These are phyloP conservation scores for Tuber magnatum DNA, from an alignment of 495 filamentous ascomycete species.

Conservation along the genomic window DNA sequence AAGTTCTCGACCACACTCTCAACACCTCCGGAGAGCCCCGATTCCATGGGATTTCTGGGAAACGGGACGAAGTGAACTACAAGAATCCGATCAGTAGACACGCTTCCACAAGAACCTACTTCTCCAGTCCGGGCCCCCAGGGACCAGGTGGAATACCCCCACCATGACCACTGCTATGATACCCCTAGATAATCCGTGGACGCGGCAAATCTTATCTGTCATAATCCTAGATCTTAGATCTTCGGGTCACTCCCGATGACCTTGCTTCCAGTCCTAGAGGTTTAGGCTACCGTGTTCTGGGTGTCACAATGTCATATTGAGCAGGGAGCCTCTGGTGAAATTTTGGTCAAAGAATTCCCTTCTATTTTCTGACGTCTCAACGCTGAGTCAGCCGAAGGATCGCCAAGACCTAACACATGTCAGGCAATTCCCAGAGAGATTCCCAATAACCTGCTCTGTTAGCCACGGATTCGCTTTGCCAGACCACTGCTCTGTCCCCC, in stretches of 20 bases:
- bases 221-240: not conserved
- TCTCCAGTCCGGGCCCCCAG: conserved; percentile 30
- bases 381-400: not conserved
- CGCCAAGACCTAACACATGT: conserved; percentile 2
- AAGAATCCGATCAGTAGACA: not conserved
- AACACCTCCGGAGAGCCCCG: conserved; percentile 48
- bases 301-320: not conserved
- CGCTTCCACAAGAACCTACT: conserved; percentile 44
- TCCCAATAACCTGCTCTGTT: not conserved
- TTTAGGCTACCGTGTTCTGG: not conserved
- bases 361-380: not conserved
- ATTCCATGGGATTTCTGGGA: conserved; percentile 50
- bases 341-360: not conserved
- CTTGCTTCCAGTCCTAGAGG: not conserved
- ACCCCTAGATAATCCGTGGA: not conserved
- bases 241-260: not conserved
- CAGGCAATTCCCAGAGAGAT: not conserved
- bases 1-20: conserved; percentile 42
- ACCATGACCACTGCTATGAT: not conserved
- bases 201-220: not conserved
- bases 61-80: conserved; percentile 45
- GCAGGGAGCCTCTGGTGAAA: not conserved
- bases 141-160: not conserved
- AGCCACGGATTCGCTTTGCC: not conserved
- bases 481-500: conserved; percentile 5